Percentiles rank a stretch among this genome's conserved stretches.
phyloP scores from a whole-genome alignment of 1,284 basidiomycete species.

The Cryptococcus sp. region DNA sequence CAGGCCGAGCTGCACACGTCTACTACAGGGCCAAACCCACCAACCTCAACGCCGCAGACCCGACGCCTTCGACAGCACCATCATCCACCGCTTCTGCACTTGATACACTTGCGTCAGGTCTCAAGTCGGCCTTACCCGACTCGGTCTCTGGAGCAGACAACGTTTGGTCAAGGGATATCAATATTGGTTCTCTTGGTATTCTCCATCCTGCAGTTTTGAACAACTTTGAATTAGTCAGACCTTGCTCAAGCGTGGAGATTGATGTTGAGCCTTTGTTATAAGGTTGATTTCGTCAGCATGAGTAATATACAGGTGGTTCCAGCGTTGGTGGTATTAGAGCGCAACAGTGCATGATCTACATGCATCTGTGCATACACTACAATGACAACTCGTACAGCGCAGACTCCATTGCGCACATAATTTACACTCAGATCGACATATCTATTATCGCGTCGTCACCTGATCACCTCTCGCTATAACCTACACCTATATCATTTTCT shows the following conservation, averaged over 20 bases:
- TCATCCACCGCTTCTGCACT: conserved; percentile 35
- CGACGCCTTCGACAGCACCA: conserved; percentile 30
- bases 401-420: no score
- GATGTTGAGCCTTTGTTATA: conserved; percentile 90
- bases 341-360: no score
- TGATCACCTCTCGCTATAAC: no score
- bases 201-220: conserved; percentile 86
- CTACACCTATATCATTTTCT: no score
- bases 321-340: no score
- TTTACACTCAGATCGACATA: no score
- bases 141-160: conserved; percentile 8
- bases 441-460: no score
- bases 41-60: conserved; percentile 36
- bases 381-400: no score
- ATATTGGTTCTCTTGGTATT: conserved; percentile 82
- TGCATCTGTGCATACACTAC: no score
- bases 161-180: conserved; percentile 59
- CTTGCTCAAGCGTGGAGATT: conserved; percentile 95
- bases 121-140: conserved; percentile 51
- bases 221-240: conserved; percentile 90
- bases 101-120: conserved; percentile 45
- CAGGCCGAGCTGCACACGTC: conserved; percentile 88
- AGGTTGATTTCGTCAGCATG: conserved; percentile 10
- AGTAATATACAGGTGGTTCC: background rate
- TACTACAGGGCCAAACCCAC: conserved; percentile 70